Evolutionary conservation across 2,329 filamentous ascomycete species (phyloP), one percentile per base, ranked within the genome.

Genomic region (Colletotrichum cuscutae): DNA sequence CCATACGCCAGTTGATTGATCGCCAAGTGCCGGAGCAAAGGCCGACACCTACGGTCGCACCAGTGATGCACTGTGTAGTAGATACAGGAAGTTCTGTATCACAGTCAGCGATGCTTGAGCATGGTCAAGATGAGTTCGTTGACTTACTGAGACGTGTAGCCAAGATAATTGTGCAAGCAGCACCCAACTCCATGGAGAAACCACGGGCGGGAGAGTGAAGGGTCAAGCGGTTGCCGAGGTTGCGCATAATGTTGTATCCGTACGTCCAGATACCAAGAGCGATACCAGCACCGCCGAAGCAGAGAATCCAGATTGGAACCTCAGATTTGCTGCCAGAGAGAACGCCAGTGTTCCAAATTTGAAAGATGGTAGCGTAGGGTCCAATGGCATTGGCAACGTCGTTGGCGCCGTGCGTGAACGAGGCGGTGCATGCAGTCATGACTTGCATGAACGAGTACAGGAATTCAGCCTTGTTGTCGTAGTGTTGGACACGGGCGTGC

Each of bases 381-480:
- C 90, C 90, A 67, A 91, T 86, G 32, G 90, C 89, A 78, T 88
- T 92, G 76, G 88, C 84, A 24, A 93, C 88, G 73, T 93, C 91
- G 79, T 93, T 93, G 76, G 90, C 89, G 28, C 91, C 91, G 81
- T 93, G 90, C 2, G 88, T 88, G 74, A 92, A 92, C 4, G 89
- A 91, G 15, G 90, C 88, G 37, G 90, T 89, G 75, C 88, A 87
- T 11, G 90, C 90, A 5, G 90, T 90, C 81, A 90, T 84, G 76
- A 91, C 80, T 76, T 90, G 89, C 35, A 90, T 84, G 80, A 89
- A 91, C 6, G 87, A 89, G 80, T 89, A 91, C 61, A 89, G 83
- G 81, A 89, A 89, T 80, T 92, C 90, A 76, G 86, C 85, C 76
- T 87, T 86, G 81, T 92, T 92, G 77, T 91, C 86, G 80, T 88